Base-by-base conservation (phyloP, 2,329 filamentous ascomycete species). In the Penicillium sp. region DNA sequence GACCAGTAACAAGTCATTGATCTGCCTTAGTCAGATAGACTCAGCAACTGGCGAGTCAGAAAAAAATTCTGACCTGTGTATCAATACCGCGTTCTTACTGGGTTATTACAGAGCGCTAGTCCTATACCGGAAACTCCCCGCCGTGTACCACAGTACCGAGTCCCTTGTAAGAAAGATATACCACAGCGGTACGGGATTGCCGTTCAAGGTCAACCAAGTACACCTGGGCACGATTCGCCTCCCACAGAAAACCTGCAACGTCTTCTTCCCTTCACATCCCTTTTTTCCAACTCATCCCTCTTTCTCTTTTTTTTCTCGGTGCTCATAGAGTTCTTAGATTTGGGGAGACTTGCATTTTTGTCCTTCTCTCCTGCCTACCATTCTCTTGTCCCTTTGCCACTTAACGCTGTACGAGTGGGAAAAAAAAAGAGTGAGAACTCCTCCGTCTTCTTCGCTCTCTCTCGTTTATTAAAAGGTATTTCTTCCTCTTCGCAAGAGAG, bases 281-380 rank as follows among this genome's bases (percentile, higher is more conserved):
- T 61, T 65, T 56, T 59, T 62, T 56, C 60, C 61, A 57, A 43
- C 56, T 62, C 60, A 56, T 50, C 56, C 46, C 50, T 57, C 61
- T 52, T 60, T 63, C 53, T 61, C 55, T 65, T 62, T 61, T 61
- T 63, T 62, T 54, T 55, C 35, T 38, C 55, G 50, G 53, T 62
- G 49, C 63, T 56, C 60, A 64, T 66, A 65, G 64, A 68, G 61
- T 62, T 55, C 50, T 65, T 67, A 67, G 63, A 64, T 58, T 55
- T 58, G 53, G 54, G 62, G 57, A 44, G 55, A 61, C 60, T 65
- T 67, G 58, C 63, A 60, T 65, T 63, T 64, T 60, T 54, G 51
- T 56, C 58, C 50, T 48, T 55, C 51, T 54, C 45, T 52, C 46
- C 50, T 51, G 36, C 51, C 40, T 55, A 22, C 53, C 52, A 51